Percentiles rank a stretch among this genome's conserved stretches.
Evolutionary conservation across 306 rosid genomes (phyloP).

Genomic region (Castanospermum australe): DNA sequence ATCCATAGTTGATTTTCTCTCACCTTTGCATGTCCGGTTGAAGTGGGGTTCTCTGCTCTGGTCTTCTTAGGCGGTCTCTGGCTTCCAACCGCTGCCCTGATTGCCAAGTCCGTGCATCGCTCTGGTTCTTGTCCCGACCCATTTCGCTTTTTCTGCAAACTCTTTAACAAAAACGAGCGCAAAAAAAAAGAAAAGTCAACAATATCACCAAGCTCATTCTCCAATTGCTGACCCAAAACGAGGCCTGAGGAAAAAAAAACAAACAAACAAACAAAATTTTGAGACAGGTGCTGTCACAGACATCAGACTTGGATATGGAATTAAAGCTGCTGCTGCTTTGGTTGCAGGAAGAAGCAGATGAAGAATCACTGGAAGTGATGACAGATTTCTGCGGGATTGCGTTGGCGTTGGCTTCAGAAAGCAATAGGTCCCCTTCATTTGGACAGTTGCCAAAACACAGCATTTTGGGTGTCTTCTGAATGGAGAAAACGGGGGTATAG

Average conservation of each 20-base stretch:
- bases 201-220: not conserved
- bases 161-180: not conserved
- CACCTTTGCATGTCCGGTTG: slow-evolving; percentile 65
- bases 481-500: slow-evolving; percentile 30
- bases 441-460: slow-evolving; percentile 57
- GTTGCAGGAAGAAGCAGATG: slow-evolving; percentile 63
- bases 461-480: slow-evolving; percentile 61
- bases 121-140: slow-evolving; percentile 43
- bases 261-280: not conserved
- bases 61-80: slow-evolving; percentile 54
- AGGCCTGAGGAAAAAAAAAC: no score
- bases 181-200: not conserved
- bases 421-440: not conserved
- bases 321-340: slow-evolving; percentile 1
- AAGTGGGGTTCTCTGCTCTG: slow-evolving; percentile 43
- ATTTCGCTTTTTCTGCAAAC: slow-evolving; percentile 57
- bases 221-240: not conserved
- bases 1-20: slow-evolving; percentile 2
- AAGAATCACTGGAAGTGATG: slow-evolving; percentile 62
- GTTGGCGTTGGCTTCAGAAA: slow-evolving; percentile 24
- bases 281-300: not conserved
- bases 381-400: slow-evolving; percentile 52
- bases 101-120: slow-evolving; percentile 4
- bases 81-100: slow-evolving; percentile 6
- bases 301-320: slow-evolving; percentile 41